Evolutionary conservation across 192 early-diverging fungal genomes (phyloP).

Genomic region (Coemansia sp.): DNA sequence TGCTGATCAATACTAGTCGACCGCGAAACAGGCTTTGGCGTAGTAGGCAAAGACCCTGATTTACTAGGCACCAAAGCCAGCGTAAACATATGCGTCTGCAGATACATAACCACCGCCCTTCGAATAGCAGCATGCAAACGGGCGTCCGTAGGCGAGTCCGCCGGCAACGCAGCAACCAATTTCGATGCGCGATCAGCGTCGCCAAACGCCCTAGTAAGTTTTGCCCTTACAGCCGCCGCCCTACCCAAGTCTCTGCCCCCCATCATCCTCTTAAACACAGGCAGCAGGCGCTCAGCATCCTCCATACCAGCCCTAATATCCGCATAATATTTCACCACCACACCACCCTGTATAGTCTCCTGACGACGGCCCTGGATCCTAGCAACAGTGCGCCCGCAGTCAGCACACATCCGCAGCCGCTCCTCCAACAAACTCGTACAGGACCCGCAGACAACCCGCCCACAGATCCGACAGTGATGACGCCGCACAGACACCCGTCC

Average conservation of each 20-base stretch:
- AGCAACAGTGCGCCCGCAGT: constrained; percentile 60
- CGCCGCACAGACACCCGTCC: constrained; percentile 60
- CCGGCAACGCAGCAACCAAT: constrained; percentile 58
- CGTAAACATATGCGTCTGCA: constrained; percentile 79
- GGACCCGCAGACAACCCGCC: constrained; percentile 59
- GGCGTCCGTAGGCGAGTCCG: constrained; percentile 45
- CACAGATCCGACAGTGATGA: constrained; percentile 75
- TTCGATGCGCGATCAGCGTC: constrained; percentile 64
- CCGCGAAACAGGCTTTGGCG: constrained; percentile 6
- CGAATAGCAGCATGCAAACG: constrained; percentile 68
- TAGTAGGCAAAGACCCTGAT: not conserved
- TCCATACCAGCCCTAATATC: constrained; percentile 16
- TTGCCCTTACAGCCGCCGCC: constrained; percentile 62
- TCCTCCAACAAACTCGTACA: constrained; percentile 46
- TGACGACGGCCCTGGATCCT: constrained; percentile 46
- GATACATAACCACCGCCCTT: constrained; percentile 63
- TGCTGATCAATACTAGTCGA: not conserved
- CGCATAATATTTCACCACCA: constrained; percentile 21
- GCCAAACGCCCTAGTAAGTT: constrained; percentile 65
- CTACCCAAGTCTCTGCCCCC: constrained; percentile 50
- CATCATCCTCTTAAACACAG: constrained; percentile 32
- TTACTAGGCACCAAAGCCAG: constrained; percentile 63
- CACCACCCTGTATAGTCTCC: constrained; percentile 19
- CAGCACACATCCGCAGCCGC: constrained; percentile 55
- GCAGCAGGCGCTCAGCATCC: constrained; percentile 29